Evolutionary conservation across 129 eudicot species (phyloP).

Genomic region (Ambrosia artemisiifolia): DNA sequence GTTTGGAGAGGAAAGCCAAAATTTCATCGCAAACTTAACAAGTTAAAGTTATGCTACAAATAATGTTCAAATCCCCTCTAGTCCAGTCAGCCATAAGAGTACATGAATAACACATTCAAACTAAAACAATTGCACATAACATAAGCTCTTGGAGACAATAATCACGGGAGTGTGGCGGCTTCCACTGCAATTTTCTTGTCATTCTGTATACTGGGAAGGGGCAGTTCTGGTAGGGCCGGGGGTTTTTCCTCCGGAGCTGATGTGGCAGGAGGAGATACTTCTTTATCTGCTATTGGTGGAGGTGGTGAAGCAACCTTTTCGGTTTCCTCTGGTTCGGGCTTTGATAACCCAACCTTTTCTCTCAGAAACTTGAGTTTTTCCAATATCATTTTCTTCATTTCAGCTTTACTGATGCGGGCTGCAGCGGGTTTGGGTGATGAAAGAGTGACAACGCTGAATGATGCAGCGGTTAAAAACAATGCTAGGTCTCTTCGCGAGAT

Average conservation of each 20-base stretch:
- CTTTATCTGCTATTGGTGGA: constrained; percentile 10
- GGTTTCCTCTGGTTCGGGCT: constrained; percentile 34
- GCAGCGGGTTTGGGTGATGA: constrained; percentile 48
- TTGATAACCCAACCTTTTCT: constrained; percentile 51
- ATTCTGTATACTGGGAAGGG: constrained; percentile 34
- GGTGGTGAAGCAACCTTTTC: constrained; percentile 20
- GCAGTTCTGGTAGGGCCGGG: constrained; percentile 13
- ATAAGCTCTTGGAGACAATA: neutral
- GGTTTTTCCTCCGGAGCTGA: constrained; percentile 18
- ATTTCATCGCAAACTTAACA: neutral
- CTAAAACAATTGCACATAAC: constrained; percentile 9
- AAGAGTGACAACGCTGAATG: constrained; percentile 33
- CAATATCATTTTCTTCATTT: constrained; percentile 47
- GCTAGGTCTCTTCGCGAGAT: constrained; percentile 53
- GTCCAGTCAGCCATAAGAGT: neutral
- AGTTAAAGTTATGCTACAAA: constrained; percentile 2
- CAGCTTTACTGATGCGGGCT: constrained; percentile 44
- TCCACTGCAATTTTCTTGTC: constrained; percentile 30
- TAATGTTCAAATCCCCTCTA: constrained; percentile 11
- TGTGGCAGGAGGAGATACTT: constrained; percentile 15
- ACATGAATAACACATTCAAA: neutral
- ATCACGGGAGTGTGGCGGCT: constrained; percentile 29
- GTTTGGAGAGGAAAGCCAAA: constrained; percentile 11
- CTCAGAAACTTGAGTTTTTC: constrained; percentile 55
- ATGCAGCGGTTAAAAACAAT: constrained; percentile 42